These are phyloP conservation scores for Auriculariales sp. DNA, from an alignment of 768 basidiomycete species.

Conservation along the genomic window DNA sequence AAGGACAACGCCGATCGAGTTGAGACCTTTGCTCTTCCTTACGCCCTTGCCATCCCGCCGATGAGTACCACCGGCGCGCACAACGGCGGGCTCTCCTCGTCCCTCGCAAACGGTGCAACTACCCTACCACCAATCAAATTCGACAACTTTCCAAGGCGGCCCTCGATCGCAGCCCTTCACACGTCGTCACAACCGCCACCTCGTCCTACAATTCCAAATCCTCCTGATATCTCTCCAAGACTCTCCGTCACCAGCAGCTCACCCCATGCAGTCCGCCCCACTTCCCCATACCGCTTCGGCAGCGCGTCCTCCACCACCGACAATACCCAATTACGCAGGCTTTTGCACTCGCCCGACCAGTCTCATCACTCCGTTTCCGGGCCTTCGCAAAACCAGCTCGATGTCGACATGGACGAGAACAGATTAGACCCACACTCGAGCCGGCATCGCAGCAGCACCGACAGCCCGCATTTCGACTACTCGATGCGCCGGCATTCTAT, in stretches of 20 bases:
- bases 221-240: constrained; percentile 4
- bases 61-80: neutral
- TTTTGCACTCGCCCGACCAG: constrained; percentile 17
- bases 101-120: neutral
- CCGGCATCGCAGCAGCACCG: constrained; percentile 12
- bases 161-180: constrained; percentile 70
- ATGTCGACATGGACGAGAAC: neutral
- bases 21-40: too few species aligned
- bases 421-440: neutral
- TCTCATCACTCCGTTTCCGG: constrained; percentile 42
- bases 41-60: too few species aligned
- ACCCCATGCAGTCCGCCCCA: constrained; percentile 32
- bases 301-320: constrained; percentile 32
- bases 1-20: too few species aligned
- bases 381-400: constrained; percentile 37
- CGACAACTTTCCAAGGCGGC: constrained; percentile 29
- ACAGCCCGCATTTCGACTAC: constrained; percentile 46
- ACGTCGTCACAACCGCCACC: constrained; percentile 13
- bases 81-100: neutral
- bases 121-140: neutral
- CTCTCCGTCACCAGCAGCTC: constrained; percentile 10
- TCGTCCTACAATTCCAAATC: constrained; percentile 4
- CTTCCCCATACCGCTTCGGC: constrained; percentile 58
- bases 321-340: constrained; percentile 9
- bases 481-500: constrained; percentile 62